Base-by-base conservation (phyloP, 2,329 filamentous ascomycete genomes). In the Aspergillus pseudoviridinutans region DNA sequence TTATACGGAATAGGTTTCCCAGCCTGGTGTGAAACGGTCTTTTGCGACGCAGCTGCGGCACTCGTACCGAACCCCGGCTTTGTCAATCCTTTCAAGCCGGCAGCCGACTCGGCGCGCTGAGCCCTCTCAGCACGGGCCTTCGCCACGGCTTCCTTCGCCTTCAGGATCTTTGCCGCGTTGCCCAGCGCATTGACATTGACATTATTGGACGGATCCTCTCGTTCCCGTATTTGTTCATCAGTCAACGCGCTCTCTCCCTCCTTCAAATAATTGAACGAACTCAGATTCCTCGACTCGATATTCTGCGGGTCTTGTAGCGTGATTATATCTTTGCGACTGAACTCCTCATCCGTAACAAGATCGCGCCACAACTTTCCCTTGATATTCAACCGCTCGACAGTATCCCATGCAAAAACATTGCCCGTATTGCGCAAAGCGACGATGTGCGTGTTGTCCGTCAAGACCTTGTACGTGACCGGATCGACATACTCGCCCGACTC, bases 381-480 rank as follows among this genome's bases (percentile, higher is more conserved):
- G 75, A 99, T 88, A 74, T 99, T 99, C 78, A 99, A 85, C 66
- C 90, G 84, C 76, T 97, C 91, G 41, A 99, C 86, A 1, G 95
- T 99, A 69, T 99, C 95, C 85, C 89, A 97, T 1, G 92, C 87
- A 72, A 97, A 99, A 4, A 96, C 94, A 75, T 99, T 99, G 51
- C 93, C 93, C 57, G 92, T 93, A 55, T 82, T 89, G 57, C 86
- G 83, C 61, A 99, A 82, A 17, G 92, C 93, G 49, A 97, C 91
- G 58, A 99, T 91, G 74, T 97, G 94, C 3, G 94, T 97, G 75
- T 97, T 97, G 73, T 99, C 92, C 50, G 94, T 99, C 69, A 99
- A 91, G 46, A 96, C 90, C 75, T 99, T 99, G 81, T 90, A 97
- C 0, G 92, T 97, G 50, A 99, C 93, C 0, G 94, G 95, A 68